These are phyloP conservation scores for Shiraia sp. DNA, from an alignment of 2,329 filamentous ascomycete species.

Conservation along the genomic window DNA sequence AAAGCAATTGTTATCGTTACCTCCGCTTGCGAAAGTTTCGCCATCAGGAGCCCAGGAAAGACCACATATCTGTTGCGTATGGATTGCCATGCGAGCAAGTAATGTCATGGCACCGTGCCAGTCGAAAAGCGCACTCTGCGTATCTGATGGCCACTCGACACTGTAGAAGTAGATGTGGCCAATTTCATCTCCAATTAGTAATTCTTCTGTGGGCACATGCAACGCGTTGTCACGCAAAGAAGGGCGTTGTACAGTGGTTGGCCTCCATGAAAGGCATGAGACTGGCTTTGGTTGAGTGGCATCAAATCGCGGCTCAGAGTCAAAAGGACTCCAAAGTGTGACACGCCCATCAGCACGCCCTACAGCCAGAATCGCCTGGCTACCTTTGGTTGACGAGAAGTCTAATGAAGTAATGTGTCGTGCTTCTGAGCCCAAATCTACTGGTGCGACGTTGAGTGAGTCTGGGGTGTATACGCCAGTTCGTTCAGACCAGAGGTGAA, in stretches of 20 bases:
- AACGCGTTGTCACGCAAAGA: constrained; percentile 56
- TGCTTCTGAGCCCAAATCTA: constrained; percentile 25
- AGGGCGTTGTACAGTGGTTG: constrained; percentile 56
- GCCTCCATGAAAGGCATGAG: constrained; percentile 81
- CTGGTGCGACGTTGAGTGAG: constrained; percentile 56
- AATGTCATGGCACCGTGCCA: constrained; percentile 81
- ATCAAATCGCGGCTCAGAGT: constrained; percentile 72
- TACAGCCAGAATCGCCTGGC: constrained; percentile 79
- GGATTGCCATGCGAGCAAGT: constrained; percentile 74
- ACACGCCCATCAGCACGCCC: constrained; percentile 78
- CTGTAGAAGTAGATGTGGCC: constrained; percentile 87
- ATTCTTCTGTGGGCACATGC: constrained; percentile 72
- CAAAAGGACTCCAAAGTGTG: constrained; percentile 75
- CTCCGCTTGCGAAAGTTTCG: constrained; percentile 78
- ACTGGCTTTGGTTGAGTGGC: constrained; percentile 72
- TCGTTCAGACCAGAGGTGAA: constrained; percentile 89
- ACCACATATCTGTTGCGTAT: constrained; percentile 89
- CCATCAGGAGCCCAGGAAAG: constrained; percentile 84
- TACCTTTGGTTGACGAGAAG: constrained; percentile 80
- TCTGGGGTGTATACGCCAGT: constrained; percentile 66
- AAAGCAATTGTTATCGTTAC: constrained; percentile 88
- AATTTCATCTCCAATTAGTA: constrained; percentile 82
- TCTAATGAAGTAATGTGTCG: constrained; percentile 77
- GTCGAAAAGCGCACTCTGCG: constrained; percentile 66
- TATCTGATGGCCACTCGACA: constrained; percentile 73